Evolutionary conservation across 495 filamentous ascomycete genomes (phyloP), one percentile per base, ranked within the genome.

Genomic region (Neurospora intermedia): DNA sequence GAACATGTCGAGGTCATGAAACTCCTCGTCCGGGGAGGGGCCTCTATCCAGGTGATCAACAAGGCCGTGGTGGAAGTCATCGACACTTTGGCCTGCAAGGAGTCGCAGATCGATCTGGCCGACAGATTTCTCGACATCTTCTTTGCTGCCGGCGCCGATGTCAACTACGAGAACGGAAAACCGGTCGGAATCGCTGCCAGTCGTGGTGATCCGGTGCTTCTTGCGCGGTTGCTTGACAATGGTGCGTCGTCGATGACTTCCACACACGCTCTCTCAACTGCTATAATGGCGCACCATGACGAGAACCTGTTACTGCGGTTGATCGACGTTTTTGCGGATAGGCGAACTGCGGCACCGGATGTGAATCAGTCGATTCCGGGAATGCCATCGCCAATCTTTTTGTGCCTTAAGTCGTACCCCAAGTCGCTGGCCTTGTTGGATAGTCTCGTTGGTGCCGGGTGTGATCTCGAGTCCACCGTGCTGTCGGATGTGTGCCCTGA

Each of bases 111-210:
- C 6, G 69, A 79, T 23, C 8, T 84, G 4, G 80, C 80, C 3
- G 77, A 77, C 43, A 70, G 75, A 8, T 76, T 84, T 15, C 70
- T 82, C n/a, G 77, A 80, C 43, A 70, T 79, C 5, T 74, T 85
- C 18, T 79, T 85, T 31, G 80, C 77, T 6, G 72, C 81, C 11
- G 77, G 78, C 2, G 83, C 79, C 13, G 80, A 84, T 72, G 80
- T 83, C 46, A 83, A 84, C 70, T 77, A 81, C 70, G 82, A 85
- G 31, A 76, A 80, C 69, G 83, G 83, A 7, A 83, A 83, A 74
- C 81, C 78, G 3, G 46, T 84, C 43, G 78, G 79, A 31, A 77
- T 82, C 18, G 83, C 82, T 2, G 83, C 81, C 2, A 76, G 76
- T 2, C 76, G 80, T 62, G 82, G 82, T 1, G 78, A 85, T 43